Conservation (phyloP, 331 rosid genomes). For the Cucumis variabilis region DNA sequence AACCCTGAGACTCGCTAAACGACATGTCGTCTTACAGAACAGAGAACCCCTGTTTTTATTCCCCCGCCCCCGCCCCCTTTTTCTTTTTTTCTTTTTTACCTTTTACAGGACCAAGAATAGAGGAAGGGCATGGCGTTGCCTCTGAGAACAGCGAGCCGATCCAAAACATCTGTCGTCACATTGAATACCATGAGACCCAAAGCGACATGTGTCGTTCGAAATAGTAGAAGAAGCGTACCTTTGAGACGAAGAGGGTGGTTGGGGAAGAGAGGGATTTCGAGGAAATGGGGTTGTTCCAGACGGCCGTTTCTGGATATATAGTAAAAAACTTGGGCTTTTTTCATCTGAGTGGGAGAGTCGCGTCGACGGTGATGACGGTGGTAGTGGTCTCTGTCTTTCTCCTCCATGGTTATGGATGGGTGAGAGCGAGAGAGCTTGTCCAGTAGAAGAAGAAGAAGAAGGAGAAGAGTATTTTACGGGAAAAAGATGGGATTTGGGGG, state of each 20-base stretch:
- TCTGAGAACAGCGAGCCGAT: slow-evolving; percentile 71
- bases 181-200: neutral
- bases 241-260: slow-evolving; percentile 79
- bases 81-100: slow-evolving; percentile 44
- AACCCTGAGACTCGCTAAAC: neutral
- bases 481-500: neutral
- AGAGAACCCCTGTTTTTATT: neutral
- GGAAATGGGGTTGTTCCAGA: slow-evolving; percentile 88
- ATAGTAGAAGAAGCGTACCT: slow-evolving; percentile 41
- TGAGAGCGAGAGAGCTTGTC: neutral
- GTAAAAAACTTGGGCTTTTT: slow-evolving; percentile 80
- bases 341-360: slow-evolving; percentile 37
- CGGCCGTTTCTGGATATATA: slow-evolving; percentile 84
- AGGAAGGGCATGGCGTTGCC: slow-evolving; percentile 87
- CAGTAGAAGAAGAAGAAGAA: neutral
- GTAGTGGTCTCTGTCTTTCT: slow-evolving; percentile 46
- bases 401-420: slow-evolving; percentile 47
- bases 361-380: neutral
- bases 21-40: neutral
- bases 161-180: slow-evolving; percentile 59
- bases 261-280: slow-evolving; percentile 67
- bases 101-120: slow-evolving; percentile 94
- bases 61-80: too few species aligned
- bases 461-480: neutral
- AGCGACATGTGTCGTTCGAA: neutral